Percentiles rank a stretch among this genome's conserved stretches.
Evolutionary conservation across 2,329 filamentous ascomycete genomes (phyloP).

Genomic region (Fusarium sp.): DNA sequence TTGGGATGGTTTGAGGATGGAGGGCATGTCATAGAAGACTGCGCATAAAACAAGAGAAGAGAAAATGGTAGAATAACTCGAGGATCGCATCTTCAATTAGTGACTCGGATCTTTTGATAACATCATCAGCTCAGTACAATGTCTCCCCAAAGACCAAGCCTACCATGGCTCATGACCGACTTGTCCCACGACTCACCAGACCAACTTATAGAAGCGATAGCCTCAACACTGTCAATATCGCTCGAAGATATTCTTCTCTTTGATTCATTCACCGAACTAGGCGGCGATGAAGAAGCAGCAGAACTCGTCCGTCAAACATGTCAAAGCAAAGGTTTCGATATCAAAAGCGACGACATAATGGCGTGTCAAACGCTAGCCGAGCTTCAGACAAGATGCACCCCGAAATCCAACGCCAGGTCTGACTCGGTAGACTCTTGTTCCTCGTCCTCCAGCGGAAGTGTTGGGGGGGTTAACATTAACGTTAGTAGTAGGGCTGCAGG

Average conservation of each 20-base stretch:
- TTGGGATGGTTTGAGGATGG: background rate
- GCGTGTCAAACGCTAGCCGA: conserved; percentile 56
- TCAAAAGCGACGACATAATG: conserved; percentile 53
- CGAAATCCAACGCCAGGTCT: background rate
- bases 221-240: conserved; percentile 50
- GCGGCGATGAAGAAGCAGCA: conserved; percentile 52
- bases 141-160: conserved; percentile 16
- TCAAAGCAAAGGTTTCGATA: conserved; percentile 41
- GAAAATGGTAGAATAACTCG: background rate
- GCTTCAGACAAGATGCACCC: conserved; percentile 52
- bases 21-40: conserved; percentile 1
- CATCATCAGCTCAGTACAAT: background rate
- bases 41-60: background rate
- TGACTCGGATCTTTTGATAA: background rate
- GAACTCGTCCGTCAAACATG: conserved; percentile 24
- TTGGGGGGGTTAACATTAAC: background rate
- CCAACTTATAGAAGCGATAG: conserved; percentile 47
- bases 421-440: conserved; percentile 20
- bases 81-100: background rate
- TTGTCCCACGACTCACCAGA: conserved; percentile 37
- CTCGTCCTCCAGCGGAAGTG: background rate
- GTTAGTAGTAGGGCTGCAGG: conserved; percentile 18
- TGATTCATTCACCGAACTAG: conserved; percentile 57
- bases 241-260: conserved; percentile 46
- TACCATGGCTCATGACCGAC: conserved; percentile 39